phyloP scores from a whole-genome alignment of 805 yeast species.

The Pichia insulana region DNA sequence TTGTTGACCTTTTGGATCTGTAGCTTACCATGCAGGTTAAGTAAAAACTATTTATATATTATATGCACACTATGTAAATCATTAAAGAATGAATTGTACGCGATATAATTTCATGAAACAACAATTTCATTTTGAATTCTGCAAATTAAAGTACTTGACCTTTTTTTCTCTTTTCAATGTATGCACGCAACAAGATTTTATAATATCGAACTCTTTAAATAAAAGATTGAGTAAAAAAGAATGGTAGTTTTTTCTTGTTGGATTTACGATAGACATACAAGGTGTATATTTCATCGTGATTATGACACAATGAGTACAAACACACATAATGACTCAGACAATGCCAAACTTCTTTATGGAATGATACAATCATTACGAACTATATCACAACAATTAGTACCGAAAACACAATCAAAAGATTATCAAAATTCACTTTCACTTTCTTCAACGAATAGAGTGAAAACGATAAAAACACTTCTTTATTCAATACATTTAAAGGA shows the following conservation, averaged over 20 bases:
- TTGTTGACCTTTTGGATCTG: conserved; percentile 10
- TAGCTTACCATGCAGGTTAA: not conserved
- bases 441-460: conserved; percentile 1
- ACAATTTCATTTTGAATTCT: no score
- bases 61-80: not conserved
- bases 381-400: conserved; percentile 33
- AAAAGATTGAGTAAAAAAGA: no score
- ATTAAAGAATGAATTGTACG: not conserved
- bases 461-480: not conserved
- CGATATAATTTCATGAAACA: no score
- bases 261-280: conserved; percentile 88
- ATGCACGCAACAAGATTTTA: no score
- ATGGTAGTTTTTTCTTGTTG: conserved; percentile 79
- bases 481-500: conserved; percentile 60
- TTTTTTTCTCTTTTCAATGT: no score
- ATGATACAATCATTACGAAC: conserved; percentile 71
- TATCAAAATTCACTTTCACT: not conserved
- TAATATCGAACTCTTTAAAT: no score
- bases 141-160: no score
- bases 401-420: not conserved
- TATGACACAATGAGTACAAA: conserved; percentile 26
- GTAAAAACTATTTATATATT: no score
- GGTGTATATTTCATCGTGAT: conserved; percentile 75
- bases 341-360: conserved; percentile 79
- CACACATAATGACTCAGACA: conserved; percentile 43